These are phyloP conservation scores for Aspergillus terreus DNA, from an alignment of 2,329 filamentous ascomycete species.

Conservation along the genomic window DNA sequence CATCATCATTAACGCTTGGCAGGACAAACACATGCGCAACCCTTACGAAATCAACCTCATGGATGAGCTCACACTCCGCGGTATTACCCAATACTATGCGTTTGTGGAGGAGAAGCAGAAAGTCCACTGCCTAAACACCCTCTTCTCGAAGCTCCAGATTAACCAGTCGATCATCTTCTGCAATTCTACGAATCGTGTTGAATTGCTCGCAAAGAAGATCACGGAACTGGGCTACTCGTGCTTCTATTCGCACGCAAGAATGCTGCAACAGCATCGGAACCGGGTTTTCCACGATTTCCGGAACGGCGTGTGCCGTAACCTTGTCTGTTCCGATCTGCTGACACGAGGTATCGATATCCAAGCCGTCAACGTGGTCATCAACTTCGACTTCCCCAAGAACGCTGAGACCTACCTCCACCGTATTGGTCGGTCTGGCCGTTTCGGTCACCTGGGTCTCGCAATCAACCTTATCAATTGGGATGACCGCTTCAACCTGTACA, in stretches of 20 bases:
- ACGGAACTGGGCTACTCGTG: constrained; percentile 98
- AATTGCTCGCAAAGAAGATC: constrained; percentile 97
- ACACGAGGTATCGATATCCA: constrained; percentile 99
- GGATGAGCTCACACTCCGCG: constrained; percentile 95
- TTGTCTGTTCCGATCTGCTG: constrained; percentile 94
- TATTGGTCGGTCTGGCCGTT: constrained; percentile 95
- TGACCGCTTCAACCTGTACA: constrained; percentile 97
- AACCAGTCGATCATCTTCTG: constrained; percentile 99
- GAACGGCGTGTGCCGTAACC: constrained; percentile 94
- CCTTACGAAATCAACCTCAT: constrained; percentile 99
- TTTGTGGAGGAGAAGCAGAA: constrained; percentile 99
- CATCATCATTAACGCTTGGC: background rate
- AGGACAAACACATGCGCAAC: constrained; percentile 90
- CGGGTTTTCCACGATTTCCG: constrained; percentile 99
- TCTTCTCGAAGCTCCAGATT: constrained; percentile 98
- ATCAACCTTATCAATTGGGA: constrained; percentile 99
- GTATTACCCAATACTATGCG: constrained; percentile 98
- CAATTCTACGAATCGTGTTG: constrained; percentile 97
- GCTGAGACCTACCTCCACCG: constrained; percentile 98
- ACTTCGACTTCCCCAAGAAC: constrained; percentile 99
- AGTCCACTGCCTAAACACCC: constrained; percentile 96
- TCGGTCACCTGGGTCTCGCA: constrained; percentile 92
- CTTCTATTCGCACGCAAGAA: constrained; percentile 98
- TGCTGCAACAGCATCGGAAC: constrained; percentile 95
- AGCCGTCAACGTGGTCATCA: constrained; percentile 98